A percentile compares a stretch with the other conserved stretches of the same genome.
Evolutionary conservation across 2,329 filamentous ascomycete species (phyloP).

Genomic region (Xenoacremonium recifei): DNA sequence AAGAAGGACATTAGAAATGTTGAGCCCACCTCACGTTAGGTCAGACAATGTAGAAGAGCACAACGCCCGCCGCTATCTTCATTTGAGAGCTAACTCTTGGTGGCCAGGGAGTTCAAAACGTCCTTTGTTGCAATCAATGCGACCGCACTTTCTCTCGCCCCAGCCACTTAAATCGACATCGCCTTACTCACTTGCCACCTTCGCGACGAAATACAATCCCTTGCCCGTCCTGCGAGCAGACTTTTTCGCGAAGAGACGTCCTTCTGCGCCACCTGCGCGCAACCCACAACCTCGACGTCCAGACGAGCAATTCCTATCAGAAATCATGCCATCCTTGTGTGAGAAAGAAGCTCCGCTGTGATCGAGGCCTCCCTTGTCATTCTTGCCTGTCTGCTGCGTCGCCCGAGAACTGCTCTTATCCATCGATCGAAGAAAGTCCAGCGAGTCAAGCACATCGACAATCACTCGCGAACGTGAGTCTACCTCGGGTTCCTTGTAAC

Average conservation of each 20-base stretch:
- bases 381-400: conserved; percentile 14
- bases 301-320: conserved; percentile 15
- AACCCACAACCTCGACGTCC: conserved; percentile 19
- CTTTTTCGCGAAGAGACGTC: conserved; percentile 23
- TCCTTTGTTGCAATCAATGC: conserved; percentile 20
- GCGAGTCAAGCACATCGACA: not conserved
- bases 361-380: conserved; percentile 21
- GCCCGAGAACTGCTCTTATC: conserved; percentile 11
- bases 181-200: conserved; percentile 23
- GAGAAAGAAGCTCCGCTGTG: conserved; percentile 24
- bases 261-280: conserved; percentile 27
- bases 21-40: too few species aligned
- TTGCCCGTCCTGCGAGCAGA: conserved; percentile 21
- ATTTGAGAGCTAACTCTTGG: too few species aligned
- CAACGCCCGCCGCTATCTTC: too few species aligned
- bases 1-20: too few species aligned
- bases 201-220: conserved; percentile 16
- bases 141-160: conserved; percentile 21
- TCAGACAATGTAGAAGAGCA: too few species aligned
- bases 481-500: not conserved
- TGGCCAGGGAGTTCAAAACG: too few species aligned
- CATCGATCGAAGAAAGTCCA: conserved; percentile 1
- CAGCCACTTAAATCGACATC: conserved; percentile 27
- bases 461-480: not conserved
- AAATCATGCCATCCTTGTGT: conserved; percentile 28